These are phyloP conservation scores for Lachnellula suecica DNA, from an alignment of 2,329 filamentous ascomycete genomes.

Conservation along the genomic window DNA sequence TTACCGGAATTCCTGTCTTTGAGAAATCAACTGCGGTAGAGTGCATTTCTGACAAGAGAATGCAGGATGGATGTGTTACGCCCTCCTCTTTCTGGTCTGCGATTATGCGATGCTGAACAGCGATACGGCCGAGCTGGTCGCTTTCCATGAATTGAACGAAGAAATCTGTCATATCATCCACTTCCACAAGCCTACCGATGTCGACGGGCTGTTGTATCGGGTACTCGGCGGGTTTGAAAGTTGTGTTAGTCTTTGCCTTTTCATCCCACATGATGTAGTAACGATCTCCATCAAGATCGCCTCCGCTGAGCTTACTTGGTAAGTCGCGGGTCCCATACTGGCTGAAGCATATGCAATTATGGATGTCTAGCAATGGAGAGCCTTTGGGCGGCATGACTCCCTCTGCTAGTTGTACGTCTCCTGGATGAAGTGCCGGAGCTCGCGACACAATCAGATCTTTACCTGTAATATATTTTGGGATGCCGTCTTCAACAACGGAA, in stretches of 20 bases:
- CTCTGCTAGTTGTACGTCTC: slow-evolving; percentile 68
- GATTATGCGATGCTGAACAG: slow-evolving; percentile 61
- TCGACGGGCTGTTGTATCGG: slow-evolving; percentile 53
- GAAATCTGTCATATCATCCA: slow-evolving; percentile 72
- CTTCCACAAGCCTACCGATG: slow-evolving; percentile 59
- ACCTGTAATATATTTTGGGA: slow-evolving; percentile 29
- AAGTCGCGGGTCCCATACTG: slow-evolving; percentile 69
- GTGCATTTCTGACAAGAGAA: slow-evolving; percentile 59
- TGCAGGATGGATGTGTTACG: slow-evolving; percentile 40
- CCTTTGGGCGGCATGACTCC: slow-evolving; percentile 59
- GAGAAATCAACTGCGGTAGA: slow-evolving; percentile 75
- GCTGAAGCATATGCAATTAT: slow-evolving; percentile 80
- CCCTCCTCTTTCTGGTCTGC: slow-evolving; percentile 57
- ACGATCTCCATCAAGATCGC: slow-evolving; percentile 81
- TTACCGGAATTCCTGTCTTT: slow-evolving; percentile 66
- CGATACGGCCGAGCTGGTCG: slow-evolving; percentile 65
- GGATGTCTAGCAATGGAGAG: slow-evolving; percentile 60
- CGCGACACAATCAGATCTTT: slow-evolving; percentile 60
- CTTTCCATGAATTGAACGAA: slow-evolving; percentile 77
- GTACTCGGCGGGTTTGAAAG: slow-evolving; percentile 68
- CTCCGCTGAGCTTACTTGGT: slow-evolving; percentile 75
- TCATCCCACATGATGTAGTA: slow-evolving; percentile 78
- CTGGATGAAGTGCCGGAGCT: slow-evolving; percentile 79
- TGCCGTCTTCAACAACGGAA: slow-evolving; percentile 42
- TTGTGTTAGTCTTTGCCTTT: slow-evolving; percentile 42